Conservation (phyloP, 148 eudicot genomes). For the Fagopyrum homotropicum region DNA sequence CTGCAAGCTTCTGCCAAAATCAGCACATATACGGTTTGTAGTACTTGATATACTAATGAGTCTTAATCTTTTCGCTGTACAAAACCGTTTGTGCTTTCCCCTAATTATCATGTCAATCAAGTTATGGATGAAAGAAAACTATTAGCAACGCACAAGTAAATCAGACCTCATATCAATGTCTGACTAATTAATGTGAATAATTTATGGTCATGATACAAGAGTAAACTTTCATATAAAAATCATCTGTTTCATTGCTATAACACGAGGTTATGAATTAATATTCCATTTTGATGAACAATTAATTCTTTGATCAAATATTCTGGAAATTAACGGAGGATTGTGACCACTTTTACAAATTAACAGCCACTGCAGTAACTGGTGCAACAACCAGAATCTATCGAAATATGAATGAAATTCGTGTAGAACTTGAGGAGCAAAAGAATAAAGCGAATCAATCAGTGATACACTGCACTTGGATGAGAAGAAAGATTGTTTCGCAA, state of each 20-base stretch:
- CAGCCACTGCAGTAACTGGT: background rate
- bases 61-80: background rate
- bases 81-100: background rate
- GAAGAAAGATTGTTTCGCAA: background rate
- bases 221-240: background rate
- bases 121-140: background rate
- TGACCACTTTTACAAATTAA: background rate
- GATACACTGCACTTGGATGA: background rate
- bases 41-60: background rate
- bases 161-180: background rate
- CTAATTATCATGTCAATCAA: background rate
- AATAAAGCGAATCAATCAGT: background rate
- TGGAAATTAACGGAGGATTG: background rate
- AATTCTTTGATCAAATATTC: background rate
- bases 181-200: background rate
- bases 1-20: slow-evolving; percentile 70
- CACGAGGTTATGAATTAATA: background rate
- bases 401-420: background rate
- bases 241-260: background rate
- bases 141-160: background rate
- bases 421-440: background rate
- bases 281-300: background rate
- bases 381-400: background rate
- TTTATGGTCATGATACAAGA: background rate
- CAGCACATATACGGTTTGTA: slow-evolving; percentile 67